Evolutionary conservation across 805 yeast species (phyloP), one percentile per base, ranked within the genome.

Genomic region (Yarrowia keelungensis): DNA sequence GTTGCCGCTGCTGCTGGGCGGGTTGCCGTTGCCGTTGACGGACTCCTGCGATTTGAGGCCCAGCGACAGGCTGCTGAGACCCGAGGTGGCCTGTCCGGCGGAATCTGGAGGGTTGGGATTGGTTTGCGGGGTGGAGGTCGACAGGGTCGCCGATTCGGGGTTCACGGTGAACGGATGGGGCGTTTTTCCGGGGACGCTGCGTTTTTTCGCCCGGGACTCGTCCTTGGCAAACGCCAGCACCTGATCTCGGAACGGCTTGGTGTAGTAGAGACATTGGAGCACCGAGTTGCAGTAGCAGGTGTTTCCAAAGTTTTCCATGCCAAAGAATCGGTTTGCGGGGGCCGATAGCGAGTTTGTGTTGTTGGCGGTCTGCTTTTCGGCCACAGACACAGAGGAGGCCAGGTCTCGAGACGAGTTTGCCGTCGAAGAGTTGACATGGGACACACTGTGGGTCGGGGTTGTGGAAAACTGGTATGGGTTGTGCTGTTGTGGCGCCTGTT

Each of bases 281-380:
- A 95, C 90, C 10, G 97, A 91, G 74, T 95, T 95, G 78, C 97
- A 91, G 80, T 94, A 94, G 79, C 98, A 95, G 0, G 98, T 92
- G 76, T 92, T 78, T 54, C 82, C 81, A 69, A 79, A 79, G 73
- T 81, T 81, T 71, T 81, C 83, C 74, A 81, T 77, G 68, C 83
- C 83, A 69, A 79, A 81, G 56, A 81, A 74, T 71, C 80, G 79
- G 62, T 76, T 74, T 22, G 75, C 71, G 39, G 58, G 58, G 15
- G 58, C 59, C 19, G 61, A 41, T 19, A 36, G 61, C 39, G 12
- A 26, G 32, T 5, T 26, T 26, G 32, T 26, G 32, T 26, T 26
- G 32, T 26, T 26, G 32, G 32, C 32, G 7, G 32, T 3, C 32
- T 26, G 32, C 0, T 26, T 26, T 2, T 26, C 32, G 2, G 32